A percentile compares a stretch with the other conserved stretches of the same genome.
Conservation (phyloP, 2,329 filamentous ascomycete species). For the Arthrobotrys sinensis region DNA sequence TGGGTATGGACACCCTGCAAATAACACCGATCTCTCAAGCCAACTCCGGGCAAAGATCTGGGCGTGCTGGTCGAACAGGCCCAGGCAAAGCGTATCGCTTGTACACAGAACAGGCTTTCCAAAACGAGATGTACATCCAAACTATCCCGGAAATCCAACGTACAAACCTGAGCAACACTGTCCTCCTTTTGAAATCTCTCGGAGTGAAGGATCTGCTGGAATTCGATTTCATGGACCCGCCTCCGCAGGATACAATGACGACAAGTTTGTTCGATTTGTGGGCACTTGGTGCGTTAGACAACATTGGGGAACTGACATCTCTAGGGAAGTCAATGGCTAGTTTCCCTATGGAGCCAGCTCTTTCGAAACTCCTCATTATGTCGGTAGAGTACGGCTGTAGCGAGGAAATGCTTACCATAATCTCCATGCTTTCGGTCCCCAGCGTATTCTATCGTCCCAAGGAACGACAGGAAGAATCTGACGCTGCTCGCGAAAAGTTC, state of each 20-base stretch:
- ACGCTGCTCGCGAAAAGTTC: conserved; percentile 95
- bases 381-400: conserved; percentile 91
- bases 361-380: conserved; percentile 95
- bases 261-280: conserved; percentile 98
- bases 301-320: conserved; percentile 89
- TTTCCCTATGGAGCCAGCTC: conserved; percentile 96
- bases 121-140: conserved; percentile 95
- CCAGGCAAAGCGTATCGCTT: conserved; percentile 95
- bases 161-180: conserved; percentile 95
- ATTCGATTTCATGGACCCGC: conserved; percentile 99
- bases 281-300: conserved; percentile 93
- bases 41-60: conserved; percentile 92
- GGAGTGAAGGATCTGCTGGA: conserved; percentile 94
- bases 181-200: conserved; percentile 91
- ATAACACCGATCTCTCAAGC: conserved; percentile 98
- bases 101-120: conserved; percentile 93
- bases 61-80: conserved; percentile 92
- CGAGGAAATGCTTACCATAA: conserved; percentile 98
- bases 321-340: conserved; percentile 94
- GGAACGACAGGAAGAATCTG: conserved; percentile 95
- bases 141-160: conserved; percentile 98
- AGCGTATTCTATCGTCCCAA: conserved; percentile 97
- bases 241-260: conserved; percentile 96
- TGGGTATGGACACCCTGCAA: conserved; percentile 99
- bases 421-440: conserved; percentile 96